Base-by-base conservation (phyloP, 1,284 basidiomycete genomes). In the Cryptococcus wingfieldii region DNA sequence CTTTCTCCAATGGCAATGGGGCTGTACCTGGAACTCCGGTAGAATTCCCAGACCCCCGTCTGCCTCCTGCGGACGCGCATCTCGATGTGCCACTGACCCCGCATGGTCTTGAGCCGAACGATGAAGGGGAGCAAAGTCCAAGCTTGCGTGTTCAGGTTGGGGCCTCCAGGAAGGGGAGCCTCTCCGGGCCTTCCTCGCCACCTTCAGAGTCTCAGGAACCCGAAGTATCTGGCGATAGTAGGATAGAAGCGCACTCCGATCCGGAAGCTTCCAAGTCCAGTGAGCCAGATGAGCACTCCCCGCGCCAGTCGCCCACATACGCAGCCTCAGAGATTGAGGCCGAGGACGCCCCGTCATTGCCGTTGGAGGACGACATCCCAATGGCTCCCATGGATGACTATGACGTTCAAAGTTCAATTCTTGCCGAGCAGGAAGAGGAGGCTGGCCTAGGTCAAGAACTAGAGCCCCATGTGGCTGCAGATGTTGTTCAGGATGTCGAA, bases 41-140 rank as follows among this genome's bases (percentile, higher is more conserved):
- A 28, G 50, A 55, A 10, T 31, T 65, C 12, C 63, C 63, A 5
- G 61, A 60, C 47, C 63, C 58, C 5, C 14, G 48, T 12, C 27
- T 47, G 14, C 52, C 60, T 10, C 58, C 60, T 14, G 51, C 53
- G 8, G 60, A 60, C 39, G 31, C 62, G 3, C 47, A 56, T n/a
- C 23, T 60, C 2, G 31, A 50, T 25, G 47, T 56, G 14, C 54
- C 62, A 5, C 28, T 62, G 9, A 57, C 52, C 1, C 60, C 62
- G 39, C 55, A 59, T 38, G 42, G 53, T 3, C 31, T 61, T n/a
- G 41, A 53, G 28, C 44, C 56, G 9, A 16, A 34, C 31, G 23
- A 43, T 14, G 14, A 9, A 14, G 23, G 23, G 38, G 16, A 25
- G 50, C 3, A 19, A 10, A 43, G 27, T 28, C 18, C 19, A 16